phyloP scores from a whole-genome alignment of 1,139 yeast species.

The Scheffersomyces illinoinensis region DNA sequence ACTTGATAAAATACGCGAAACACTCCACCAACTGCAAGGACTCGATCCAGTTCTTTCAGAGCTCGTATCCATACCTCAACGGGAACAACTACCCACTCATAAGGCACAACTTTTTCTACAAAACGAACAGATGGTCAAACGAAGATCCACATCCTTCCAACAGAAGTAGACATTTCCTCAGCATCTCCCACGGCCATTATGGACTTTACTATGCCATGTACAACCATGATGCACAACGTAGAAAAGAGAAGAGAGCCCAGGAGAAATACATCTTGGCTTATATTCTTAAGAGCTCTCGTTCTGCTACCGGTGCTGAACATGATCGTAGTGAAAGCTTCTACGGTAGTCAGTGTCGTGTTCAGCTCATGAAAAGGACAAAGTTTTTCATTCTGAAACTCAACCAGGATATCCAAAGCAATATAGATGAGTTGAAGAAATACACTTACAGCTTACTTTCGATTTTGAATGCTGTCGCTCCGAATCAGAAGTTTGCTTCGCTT shows the following conservation, averaged over 20 bases:
- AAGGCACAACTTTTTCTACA: conserved; percentile 20
- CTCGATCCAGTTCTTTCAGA: conserved; percentile 40
- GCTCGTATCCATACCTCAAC: conserved; percentile 38
- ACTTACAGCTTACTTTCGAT: neutral
- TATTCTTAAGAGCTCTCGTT: neutral
- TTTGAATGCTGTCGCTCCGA: conserved; percentile 1
- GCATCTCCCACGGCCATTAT: conserved; percentile 44
- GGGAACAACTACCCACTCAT: conserved; percentile 19
- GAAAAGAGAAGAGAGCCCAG: neutral
- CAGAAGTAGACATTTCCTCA: conserved; percentile 24
- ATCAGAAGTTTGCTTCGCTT: neutral
- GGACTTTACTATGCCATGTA: conserved; percentile 47
- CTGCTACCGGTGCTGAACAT: neutral
- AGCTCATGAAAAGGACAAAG: conserved; percentile 9
- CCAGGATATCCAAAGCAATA: conserved; percentile 27
- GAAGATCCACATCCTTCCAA: conserved; percentile 37
- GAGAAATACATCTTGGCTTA: neutral
- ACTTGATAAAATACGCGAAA: conserved; percentile 29
- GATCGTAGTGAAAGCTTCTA: neutral
- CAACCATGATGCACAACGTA: conserved; percentile 34
- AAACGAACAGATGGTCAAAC: conserved; percentile 21
- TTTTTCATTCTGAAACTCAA: conserved; percentile 34
- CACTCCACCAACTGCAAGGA: conserved; percentile 16
- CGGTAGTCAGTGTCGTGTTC: neutral
- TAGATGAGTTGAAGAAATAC: conserved; percentile 19